Evolutionary conservation across 2,329 filamentous ascomycete species (phyloP), one percentile per base, ranked within the genome.

Genomic region (Aspergillus luchuensis): DNA sequence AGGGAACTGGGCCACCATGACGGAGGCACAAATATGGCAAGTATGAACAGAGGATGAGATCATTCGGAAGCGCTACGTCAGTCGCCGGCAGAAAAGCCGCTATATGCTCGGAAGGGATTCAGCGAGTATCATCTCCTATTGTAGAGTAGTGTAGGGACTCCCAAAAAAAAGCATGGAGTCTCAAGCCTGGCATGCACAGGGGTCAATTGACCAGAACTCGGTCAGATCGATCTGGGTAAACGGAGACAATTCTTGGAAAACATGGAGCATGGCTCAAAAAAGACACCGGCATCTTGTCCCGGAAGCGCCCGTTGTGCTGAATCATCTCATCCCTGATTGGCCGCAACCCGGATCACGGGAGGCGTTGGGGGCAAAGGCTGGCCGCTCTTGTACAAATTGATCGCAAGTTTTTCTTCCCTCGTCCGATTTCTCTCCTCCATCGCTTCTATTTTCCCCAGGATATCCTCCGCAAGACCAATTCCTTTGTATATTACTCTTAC

Each of bases 271-370:
- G 45, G 47, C 59, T 49, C 41, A 59, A 57, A 53, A 57, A 53
- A 54, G 30, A 61, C 61, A 58, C 61, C 60, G 61, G 51, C 33
- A 54, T 53, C 23, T 56, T 25, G 57, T 68, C 66, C 74, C 75
- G 75, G 69, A 69, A 69, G 68, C 67, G 73, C 72, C 74, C 74
- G 74, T 69, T 57, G 39, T 25, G 66, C 63, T 74, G 69, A 75
- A 76, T 74, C 72, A 75, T 69, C 70, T 33, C 3, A 4, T 0
- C 59, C n/a, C 58, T 77, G 72, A 77, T 77, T 77, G 75, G 75
- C 38, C 23, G 21, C 56, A 3, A 2, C 15, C 41, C 57, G 57
- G 68, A 73, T 76, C 73, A 75, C 74, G 73, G 73, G 72, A 72
- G 66, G 58, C 58, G 61, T 65, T 67, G 69, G 71, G 71, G 67